Conservation (phyloP, 148 eudicot genomes). For the Chenopodium formosanum region DNA sequence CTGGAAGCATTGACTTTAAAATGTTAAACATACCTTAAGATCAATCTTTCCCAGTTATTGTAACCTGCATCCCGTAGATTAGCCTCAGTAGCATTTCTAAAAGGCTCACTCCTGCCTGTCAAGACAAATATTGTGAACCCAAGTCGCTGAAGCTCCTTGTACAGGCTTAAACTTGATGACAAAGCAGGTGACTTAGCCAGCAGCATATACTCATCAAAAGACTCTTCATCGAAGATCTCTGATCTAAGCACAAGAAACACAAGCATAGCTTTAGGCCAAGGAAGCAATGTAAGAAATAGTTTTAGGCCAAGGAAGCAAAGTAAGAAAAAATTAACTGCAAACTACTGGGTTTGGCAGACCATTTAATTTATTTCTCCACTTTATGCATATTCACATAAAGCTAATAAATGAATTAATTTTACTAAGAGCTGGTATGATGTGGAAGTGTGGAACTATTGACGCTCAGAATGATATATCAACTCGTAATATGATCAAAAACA, state of each 20-base stretch:
- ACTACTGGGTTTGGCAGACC: neutral
- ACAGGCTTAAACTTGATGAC: slow-evolving; percentile 67
- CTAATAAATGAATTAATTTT: neutral
- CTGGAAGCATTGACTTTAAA: neutral
- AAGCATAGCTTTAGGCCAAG: slow-evolving; percentile 3
- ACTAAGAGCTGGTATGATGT: neutral
- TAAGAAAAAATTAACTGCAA: neutral
- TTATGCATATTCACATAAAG: neutral
- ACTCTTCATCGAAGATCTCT: slow-evolving; percentile 50
- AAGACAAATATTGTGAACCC: slow-evolving; percentile 72
- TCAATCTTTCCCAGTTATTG: slow-evolving; percentile 64
- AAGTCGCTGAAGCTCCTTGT: slow-evolving; percentile 58
- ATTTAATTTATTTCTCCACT: neutral
- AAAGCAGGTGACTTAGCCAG: slow-evolving; percentile 66
- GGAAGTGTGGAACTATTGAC: neutral
- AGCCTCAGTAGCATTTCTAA: slow-evolving; percentile 49
- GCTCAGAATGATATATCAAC: neutral
- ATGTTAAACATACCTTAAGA: slow-evolving; percentile 51
- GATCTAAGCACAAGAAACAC: slow-evolving; percentile 33
- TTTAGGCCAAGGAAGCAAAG: neutral
- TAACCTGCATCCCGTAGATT: slow-evolving; percentile 60
- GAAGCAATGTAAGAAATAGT: neutral
- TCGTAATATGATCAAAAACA: neutral
- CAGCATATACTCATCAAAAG: slow-evolving; percentile 55
- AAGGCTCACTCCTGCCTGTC: slow-evolving; percentile 71